Evolutionary conservation across 495 filamentous ascomycete genomes (phyloP), one percentile per base, ranked within the genome.

Genomic region (Xylaria grammica): DNA sequence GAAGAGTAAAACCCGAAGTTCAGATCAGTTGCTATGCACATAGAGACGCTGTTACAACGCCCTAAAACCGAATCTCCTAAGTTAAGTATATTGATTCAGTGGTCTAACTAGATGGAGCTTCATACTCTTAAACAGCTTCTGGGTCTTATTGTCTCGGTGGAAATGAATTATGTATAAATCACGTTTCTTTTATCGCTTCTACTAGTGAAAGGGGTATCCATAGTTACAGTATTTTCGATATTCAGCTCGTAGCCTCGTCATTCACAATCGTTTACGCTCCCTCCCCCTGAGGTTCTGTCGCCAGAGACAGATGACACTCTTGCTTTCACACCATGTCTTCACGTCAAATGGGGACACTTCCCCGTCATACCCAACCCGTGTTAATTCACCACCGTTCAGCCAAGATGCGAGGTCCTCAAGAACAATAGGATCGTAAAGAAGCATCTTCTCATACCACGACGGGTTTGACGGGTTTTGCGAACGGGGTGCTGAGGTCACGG

Each of bases 351-450:
- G 74, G 24, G 73, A 67, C 20, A 94, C 83, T 78, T 93, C 88
- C 3, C 85, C 83, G 67, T 92, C 87, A 65, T 86, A 87, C 2
- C 85, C 84, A 0, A 87, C 80, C 19, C 80, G 78, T 8, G 78
- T 79, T 38, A 96, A 68, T 4, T 88, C 89, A 34, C 90, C 86
- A 19, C 81, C 83, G 64, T 97, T 97, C 26, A 99, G 74, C 92
- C 92, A 98, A 1, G 75, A 78, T 5, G 93, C 82, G 9, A 99
- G 78, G 60, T 97, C 95, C 74, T 98, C 95, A 1, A 97, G 72
- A 0, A 95, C 81, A 42, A 99, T 90, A 0, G 96, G 93, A 66
- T 98, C 94, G 72, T 94, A 98, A 77, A 97, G 87, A 19, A 98
- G 81, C 50, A 99, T 97, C 74, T 93, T 94, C 79, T 97, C 90